phyloP scores from a whole-genome alignment of 805 yeast species.

The Kluyveromyces siamensis region DNA sequence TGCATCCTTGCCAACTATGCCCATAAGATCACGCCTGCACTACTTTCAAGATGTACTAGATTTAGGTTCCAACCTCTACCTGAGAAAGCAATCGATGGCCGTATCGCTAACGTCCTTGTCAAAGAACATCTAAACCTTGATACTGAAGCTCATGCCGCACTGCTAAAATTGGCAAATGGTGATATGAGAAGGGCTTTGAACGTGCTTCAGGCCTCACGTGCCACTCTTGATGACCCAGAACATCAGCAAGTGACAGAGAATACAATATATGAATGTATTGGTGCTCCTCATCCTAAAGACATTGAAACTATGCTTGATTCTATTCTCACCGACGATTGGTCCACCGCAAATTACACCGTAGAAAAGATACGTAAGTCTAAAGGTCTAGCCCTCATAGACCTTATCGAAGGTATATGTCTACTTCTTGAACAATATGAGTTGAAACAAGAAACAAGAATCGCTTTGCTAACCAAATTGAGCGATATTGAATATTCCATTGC shows the following conservation, averaged over 20 bases:
- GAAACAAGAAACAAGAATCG: slow-evolving; percentile 46
- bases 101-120: slow-evolving; percentile 60
- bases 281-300: slow-evolving; percentile 89
- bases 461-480: slow-evolving; percentile 60
- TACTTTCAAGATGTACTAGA: slow-evolving; percentile 88
- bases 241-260: slow-evolving; percentile 53
- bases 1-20: slow-evolving; percentile 94
- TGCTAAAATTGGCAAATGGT: slow-evolving; percentile 72
- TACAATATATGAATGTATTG: slow-evolving; percentile 88
- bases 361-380: slow-evolving; percentile 55
- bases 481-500: slow-evolving; percentile 89
- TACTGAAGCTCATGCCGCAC: slow-evolving; percentile 52
- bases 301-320: slow-evolving; percentile 67
- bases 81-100: slow-evolving; percentile 53
- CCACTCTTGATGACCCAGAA: slow-evolving; percentile 47
- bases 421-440: slow-evolving; percentile 63
- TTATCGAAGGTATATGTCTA: slow-evolving; percentile 67
- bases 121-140: slow-evolving; percentile 55
- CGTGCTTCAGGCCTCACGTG: slow-evolving; percentile 88
- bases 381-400: slow-evolving; percentile 86
- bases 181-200: slow-evolving; percentile 95
- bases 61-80: slow-evolving; percentile 85
- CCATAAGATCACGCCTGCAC: slow-evolving; percentile 91
- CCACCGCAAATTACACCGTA: slow-evolving; percentile 60
- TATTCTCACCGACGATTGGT: slow-evolving; percentile 82